Evolutionary conservation across 345 rosid species (phyloP).

Genomic region (Rhodamnia rubescens): DNA sequence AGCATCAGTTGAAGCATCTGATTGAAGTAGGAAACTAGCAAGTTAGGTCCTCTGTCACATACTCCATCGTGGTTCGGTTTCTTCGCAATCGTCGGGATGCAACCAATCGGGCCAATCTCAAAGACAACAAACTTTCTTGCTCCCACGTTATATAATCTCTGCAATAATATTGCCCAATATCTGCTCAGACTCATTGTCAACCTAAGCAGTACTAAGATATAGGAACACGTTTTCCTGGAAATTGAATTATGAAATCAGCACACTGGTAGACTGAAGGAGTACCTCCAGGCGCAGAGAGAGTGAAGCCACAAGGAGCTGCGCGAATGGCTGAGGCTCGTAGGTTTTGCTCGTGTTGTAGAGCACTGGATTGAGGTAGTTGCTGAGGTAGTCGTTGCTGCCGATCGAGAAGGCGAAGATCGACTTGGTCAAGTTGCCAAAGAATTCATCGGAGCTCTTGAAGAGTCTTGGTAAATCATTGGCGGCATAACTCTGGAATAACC

Average conservation of each 20-base stretch:
- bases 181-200: neutral
- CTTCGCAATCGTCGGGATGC: constrained; percentile 25
- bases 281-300: neutral
- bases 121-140: constrained; percentile 27
- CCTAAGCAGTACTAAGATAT: neutral
- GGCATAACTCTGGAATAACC: constrained; percentile 8
- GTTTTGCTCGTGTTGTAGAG: neutral
- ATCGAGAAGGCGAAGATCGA: constrained; percentile 16
- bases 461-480: neutral
- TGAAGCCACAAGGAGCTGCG: constrained; percentile 8
- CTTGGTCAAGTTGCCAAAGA: constrained; percentile 15
- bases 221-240: neutral
- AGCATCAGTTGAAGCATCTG: constrained; percentile 12
- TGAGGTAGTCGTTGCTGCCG: constrained; percentile 37
- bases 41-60: constrained; percentile 22
- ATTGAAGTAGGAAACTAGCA: constrained; percentile 15
- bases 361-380: neutral
- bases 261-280: neutral
- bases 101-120: constrained; percentile 40
- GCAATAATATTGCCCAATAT: neutral
- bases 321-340: constrained; percentile 11
- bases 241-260: neutral
- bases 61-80: constrained; percentile 5
- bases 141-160: constrained; percentile 24
- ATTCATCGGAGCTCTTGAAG: constrained; percentile 1